Conservation (phyloP, 1,139 yeast species). For the Saccharomyces hybrid region DNA sequence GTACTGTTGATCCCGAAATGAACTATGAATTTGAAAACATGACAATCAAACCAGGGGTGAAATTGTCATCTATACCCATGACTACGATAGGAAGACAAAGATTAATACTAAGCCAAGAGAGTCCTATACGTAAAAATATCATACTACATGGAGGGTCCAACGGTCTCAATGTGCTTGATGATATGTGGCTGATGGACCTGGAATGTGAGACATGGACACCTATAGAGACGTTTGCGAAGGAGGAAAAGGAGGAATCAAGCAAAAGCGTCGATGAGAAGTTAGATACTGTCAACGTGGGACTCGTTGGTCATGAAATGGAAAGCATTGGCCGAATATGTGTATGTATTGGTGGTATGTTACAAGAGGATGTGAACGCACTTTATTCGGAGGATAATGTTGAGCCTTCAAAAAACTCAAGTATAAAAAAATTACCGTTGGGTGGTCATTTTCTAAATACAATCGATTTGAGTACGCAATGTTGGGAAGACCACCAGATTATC, state of each 20-base stretch:
- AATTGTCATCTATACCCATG: not conserved
- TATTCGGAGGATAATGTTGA: slow-evolving; percentile 3
- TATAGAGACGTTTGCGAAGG: slow-evolving; percentile 21
- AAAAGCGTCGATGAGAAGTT: slow-evolving; percentile 6
- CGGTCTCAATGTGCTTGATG: slow-evolving; percentile 36
- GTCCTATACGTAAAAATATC: slow-evolving; percentile 12
- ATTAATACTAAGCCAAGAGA: not conserved
- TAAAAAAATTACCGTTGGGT: slow-evolving; percentile 8
- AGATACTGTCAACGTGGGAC: slow-evolving; percentile 14
- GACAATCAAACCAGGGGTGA: not conserved
- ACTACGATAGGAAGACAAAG: not conserved
- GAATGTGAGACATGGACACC: slow-evolving; percentile 36
- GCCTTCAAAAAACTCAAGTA: not conserved
- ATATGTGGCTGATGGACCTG: slow-evolving; percentile 42
- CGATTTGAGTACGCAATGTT: slow-evolving; percentile 12
- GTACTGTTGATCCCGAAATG: not conserved
- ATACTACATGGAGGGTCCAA: slow-evolving; percentile 43
- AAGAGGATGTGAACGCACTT: slow-evolving; percentile 21
- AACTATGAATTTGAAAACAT: not conserved
- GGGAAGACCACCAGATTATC: slow-evolving; percentile 9
- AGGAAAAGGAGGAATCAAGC: slow-evolving; percentile 6
- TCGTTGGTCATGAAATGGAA: slow-evolving; percentile 26
- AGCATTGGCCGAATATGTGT: slow-evolving; percentile 19
- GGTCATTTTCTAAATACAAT: slow-evolving; percentile 11
- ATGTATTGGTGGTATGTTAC: slow-evolving; percentile 26